Evolutionary conservation across 2,329 filamentous ascomycete species (phyloP), one percentile per base, ranked within the genome.

Genomic region (Leptosphaerulina australis): DNA sequence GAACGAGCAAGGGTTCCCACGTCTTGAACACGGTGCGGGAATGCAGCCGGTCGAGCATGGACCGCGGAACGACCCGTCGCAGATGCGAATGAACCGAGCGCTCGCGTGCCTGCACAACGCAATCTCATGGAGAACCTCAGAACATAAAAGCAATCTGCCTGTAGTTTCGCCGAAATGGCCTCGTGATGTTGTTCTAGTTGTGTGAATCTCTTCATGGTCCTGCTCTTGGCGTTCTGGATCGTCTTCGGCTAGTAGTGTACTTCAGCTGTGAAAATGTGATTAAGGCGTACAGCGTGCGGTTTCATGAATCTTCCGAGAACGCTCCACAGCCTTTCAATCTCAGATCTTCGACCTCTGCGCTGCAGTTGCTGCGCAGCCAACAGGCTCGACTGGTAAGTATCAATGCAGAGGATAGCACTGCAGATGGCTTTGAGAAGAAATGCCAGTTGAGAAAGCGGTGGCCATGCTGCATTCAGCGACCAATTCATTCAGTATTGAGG

Each of bases 1-100:
- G 48, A 51, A 46, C 48, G 48, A 46, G 43, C 48, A 45, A 51
- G 48, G 48, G 48, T 41, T 41, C 48, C 48, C 28, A 36, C 30
- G 36, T 15, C 21, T 36, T 41, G 29, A 8, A 28, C 21, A 24
- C 17, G 33, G 20, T 38, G 38, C 37, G 31, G 37, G 18, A 37
- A 9, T 29, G 41, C 41, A 34, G 48, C 48, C 30, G 48, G 41
- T 43, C 21, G 37, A 20, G 48, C 48, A 51, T 44, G 48, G 41
- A 30, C 37, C 48, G 20, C 48, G 15, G 21, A 28, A 33, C 31
- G 48, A 28, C 14, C 41, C 48, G 41, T 18, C 24, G 47, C 29
- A 41, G 48, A 46, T 46, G 30, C 18, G 11, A n/a, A 45, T 40
- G 17, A 46, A 37, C 48, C 31, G 30, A 26, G 15, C 36, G 36